Conservation (phyloP, 2,329 filamentous ascomycete genomes). For the Aspergillus flavus region DNA sequence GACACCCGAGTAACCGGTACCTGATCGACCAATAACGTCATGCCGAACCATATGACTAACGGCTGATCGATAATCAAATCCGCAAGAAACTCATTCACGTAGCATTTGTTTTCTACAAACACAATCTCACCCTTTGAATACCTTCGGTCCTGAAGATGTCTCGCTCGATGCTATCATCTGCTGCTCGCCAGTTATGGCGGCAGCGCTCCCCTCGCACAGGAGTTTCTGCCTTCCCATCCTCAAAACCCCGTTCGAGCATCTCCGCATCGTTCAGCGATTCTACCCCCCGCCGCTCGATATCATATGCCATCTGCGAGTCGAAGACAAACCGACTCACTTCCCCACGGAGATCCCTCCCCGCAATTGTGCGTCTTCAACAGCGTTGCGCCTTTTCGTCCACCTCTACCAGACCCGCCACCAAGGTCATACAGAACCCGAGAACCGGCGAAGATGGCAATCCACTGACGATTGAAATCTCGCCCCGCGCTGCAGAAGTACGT, state of each 20-base stretch:
- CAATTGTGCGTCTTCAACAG: constrained; percentile 18
- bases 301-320: constrained; percentile 3
- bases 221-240: constrained; percentile 26
- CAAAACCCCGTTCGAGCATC: constrained; percentile 27
- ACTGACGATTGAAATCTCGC: constrained; percentile 81
- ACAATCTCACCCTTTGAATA: background rate
- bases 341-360: constrained; percentile 1
- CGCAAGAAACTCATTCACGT: background rate
- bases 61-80: constrained; percentile 27
- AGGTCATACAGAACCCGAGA: constrained; percentile 67
- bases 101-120: background rate
- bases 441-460: constrained; percentile 81
- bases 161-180: constrained; percentile 29
- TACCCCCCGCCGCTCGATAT: constrained; percentile 20
- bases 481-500: constrained; percentile 75
- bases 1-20: background rate
- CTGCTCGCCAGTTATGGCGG: constrained; percentile 28
- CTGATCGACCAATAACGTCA: constrained; percentile 32
- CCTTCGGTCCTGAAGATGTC: constrained; percentile 29
- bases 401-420: constrained; percentile 37
- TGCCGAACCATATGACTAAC: constrained; percentile 33
- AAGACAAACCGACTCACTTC: background rate
- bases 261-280: constrained; percentile 34
- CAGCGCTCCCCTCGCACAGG: constrained; percentile 10
- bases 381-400: constrained; percentile 40